Percentiles rank a stretch among this genome's conserved stretches.
phyloP scores from a whole-genome alignment of 495 filamentous ascomycete species.

The Penicillium verhagenii region DNA sequence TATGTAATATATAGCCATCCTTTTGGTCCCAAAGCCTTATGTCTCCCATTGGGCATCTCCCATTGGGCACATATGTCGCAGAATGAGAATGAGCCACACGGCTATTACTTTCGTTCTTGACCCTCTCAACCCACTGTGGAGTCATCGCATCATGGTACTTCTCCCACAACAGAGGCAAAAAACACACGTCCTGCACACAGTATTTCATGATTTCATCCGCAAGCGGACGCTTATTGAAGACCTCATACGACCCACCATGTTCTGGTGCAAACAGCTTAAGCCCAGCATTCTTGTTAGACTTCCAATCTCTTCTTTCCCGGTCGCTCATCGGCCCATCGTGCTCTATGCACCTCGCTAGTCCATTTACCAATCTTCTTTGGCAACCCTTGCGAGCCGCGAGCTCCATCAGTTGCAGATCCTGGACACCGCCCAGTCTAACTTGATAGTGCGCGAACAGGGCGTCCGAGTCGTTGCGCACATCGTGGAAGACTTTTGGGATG shows the following conservation, averaged over 20 bases:
- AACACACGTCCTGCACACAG: constrained; percentile 48
- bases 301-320: constrained; percentile 29
- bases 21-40: neutral
- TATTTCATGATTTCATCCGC: constrained; percentile 40
- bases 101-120: neutral
- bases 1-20: neutral
- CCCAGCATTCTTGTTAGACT: constrained; percentile 41
- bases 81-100: neutral
- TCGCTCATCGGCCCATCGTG: constrained; percentile 21
- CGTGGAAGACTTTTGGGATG: constrained; percentile 36
- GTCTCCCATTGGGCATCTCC: neutral
- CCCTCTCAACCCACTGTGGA: neutral
- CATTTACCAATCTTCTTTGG: constrained; percentile 29
- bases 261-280: constrained; percentile 36
- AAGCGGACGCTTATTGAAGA: constrained; percentile 49
- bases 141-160: neutral
- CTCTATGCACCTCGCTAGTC: constrained; percentile 49
- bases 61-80: neutral
- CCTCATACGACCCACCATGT: constrained; percentile 44
- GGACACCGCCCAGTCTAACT: constrained; percentile 37
- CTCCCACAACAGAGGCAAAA: constrained; percentile 27
- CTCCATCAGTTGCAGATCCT: constrained; percentile 61
- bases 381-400: constrained; percentile 30
- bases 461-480: constrained; percentile 52
- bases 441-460: constrained; percentile 48